Evolutionary conservation across 805 yeast genomes (phyloP).

Genomic region (Saturnispora hagleri): DNA sequence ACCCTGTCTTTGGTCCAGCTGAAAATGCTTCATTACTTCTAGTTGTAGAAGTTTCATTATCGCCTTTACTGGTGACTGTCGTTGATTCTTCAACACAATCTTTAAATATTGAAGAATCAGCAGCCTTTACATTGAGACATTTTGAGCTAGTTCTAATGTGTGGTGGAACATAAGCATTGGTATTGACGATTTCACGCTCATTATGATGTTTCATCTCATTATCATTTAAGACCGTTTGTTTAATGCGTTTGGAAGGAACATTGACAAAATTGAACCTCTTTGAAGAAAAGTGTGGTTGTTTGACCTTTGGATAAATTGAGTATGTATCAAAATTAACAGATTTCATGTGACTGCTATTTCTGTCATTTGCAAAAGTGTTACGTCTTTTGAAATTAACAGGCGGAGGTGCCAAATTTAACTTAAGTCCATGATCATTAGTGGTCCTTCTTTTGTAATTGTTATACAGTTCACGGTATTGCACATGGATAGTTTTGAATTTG

Average conservation of each 20-base stretch:
- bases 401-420: constrained; percentile 59
- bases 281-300: neutral
- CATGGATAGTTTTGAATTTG: constrained; percentile 69
- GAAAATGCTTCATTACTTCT: constrained; percentile 23
- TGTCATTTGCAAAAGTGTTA: constrained; percentile 14
- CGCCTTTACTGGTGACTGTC: constrained; percentile 12
- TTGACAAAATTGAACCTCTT: constrained; percentile 1
- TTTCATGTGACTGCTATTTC: neutral
- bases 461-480: constrained; percentile 65
- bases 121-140: neutral
- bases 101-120: neutral
- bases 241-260: neutral
- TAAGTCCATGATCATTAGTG: constrained; percentile 20
- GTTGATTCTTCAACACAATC: constrained; percentile 10
- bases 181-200: neutral
- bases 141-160: neutral
- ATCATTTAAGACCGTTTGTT: constrained; percentile 4
- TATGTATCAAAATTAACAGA: constrained; percentile 7
- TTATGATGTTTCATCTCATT: neutral
- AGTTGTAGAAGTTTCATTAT: constrained; percentile 18
- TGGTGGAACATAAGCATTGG: neutral
- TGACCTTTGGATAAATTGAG: neutral
- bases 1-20: constrained; percentile 23
- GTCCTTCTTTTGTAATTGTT: constrained; percentile 27
- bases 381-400: constrained; percentile 56